A percentile compares a stretch with the other conserved stretches of the same genome.
phyloP scores from a whole-genome alignment of 805 yeast genomes.

The Kregervanrija pseudodelftensis region DNA sequence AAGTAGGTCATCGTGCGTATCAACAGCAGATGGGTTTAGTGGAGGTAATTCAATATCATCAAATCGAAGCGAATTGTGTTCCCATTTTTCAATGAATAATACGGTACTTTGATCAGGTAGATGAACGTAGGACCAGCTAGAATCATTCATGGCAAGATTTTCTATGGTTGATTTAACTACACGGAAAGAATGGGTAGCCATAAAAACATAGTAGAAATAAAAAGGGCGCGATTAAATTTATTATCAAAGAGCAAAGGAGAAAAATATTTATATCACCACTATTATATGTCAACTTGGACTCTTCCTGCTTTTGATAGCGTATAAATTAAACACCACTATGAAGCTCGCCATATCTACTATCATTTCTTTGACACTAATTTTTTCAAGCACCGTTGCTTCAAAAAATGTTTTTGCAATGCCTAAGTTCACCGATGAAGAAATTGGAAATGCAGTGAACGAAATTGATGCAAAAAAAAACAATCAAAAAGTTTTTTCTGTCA shows the following conservation, averaged over 20 bases:
- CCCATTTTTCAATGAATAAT: conserved; percentile 28
- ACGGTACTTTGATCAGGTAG: conserved; percentile 25
- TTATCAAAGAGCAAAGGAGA: too few species aligned
- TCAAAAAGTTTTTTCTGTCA: too few species aligned
- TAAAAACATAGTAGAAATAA: too few species aligned
- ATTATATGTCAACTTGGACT: too few species aligned
- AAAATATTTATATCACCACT: too few species aligned
- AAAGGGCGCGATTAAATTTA: too few species aligned
- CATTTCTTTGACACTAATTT: neutral
- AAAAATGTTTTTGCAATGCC: conserved; percentile 4
- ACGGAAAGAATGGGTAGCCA: too few species aligned
- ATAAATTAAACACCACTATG: neutral
- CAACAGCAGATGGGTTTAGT: conserved; percentile 10
- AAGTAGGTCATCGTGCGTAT: conserved; percentile 16
- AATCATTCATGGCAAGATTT: conserved; percentile 13
- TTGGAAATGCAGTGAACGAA: conserved; percentile 4
- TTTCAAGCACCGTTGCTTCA: neutral
- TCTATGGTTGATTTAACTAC: too few species aligned
- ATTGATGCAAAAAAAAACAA: conserved; percentile 4
- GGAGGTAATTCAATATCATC: conserved; percentile 27
- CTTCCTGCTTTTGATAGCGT: too few species aligned
- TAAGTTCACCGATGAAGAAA: conserved; percentile 2
- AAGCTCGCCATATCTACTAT: neutral
- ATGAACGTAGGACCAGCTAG: conserved; percentile 22
- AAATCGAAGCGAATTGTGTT: conserved; percentile 21